Conservation (phyloP, 306 rosid species). For the Pueraria montana region DNA sequence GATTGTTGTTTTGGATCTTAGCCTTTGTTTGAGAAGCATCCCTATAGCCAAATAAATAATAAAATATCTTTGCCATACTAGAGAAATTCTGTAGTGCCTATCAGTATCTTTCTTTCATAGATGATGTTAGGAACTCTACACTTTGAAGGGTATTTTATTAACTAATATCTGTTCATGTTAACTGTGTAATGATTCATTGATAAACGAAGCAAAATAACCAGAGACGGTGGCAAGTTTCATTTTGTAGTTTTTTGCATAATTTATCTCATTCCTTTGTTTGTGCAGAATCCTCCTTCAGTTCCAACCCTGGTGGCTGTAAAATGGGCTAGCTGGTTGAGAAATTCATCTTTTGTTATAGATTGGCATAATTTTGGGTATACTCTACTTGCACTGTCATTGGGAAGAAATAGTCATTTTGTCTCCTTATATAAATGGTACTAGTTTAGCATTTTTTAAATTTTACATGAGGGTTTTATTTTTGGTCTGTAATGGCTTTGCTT, state of each 20-base stretch:
- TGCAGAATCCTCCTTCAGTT: constrained; percentile 98
- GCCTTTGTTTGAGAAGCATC: constrained; percentile 24
- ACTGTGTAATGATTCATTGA: constrained; percentile 13
- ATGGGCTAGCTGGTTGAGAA: constrained; percentile 90
- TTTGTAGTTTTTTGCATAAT: constrained; percentile 18
- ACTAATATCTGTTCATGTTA: constrained; percentile 3
- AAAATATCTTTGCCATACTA: not conserved
- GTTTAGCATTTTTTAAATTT: constrained; percentile 43
- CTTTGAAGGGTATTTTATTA: not conserved
- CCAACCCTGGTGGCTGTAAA: constrained; percentile 92
- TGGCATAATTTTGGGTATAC: constrained; percentile 99
- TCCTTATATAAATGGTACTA: constrained; percentile 81
- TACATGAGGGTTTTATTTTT: constrained; percentile 24
- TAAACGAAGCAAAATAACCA: constrained; percentile 15
- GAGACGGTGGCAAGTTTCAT: constrained; percentile 4
- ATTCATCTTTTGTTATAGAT: constrained; percentile 83
- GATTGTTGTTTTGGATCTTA: not conserved
- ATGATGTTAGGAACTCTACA: constrained; percentile 28
- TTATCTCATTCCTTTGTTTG: constrained; percentile 45
- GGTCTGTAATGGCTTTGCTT: constrained; percentile 29
- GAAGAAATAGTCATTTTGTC: constrained; percentile 89
- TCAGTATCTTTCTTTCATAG: constrained; percentile 31
- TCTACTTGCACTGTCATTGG: constrained; percentile 80
- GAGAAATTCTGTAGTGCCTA: constrained; percentile 33
- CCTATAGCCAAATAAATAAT: constrained; percentile 18